These are phyloP conservation scores for Volvox africanus DNA, from an alignment of 139 green algal genomes.

Conservation along the genomic window DNA sequence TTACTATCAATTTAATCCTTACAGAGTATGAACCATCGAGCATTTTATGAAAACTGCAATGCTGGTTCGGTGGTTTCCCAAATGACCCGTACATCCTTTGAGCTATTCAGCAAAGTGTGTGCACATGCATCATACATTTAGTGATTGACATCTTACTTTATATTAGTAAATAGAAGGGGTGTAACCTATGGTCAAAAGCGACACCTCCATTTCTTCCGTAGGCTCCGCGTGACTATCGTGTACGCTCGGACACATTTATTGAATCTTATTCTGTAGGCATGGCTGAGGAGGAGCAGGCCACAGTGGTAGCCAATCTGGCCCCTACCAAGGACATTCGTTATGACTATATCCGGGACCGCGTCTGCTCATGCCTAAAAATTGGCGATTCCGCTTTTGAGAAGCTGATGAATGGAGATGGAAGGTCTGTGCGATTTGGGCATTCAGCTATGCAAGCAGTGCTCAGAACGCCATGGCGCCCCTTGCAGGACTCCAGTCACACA, in stretches of 20 bases:
- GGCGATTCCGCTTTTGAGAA: conserved; percentile 72
- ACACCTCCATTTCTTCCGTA: neutral
- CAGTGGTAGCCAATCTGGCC: neutral
- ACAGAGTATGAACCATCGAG: no score
- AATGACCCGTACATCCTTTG: neutral
- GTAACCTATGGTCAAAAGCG: neutral
- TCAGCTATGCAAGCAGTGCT: neutral
- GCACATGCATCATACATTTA: no score
- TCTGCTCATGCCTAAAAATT: conserved; percentile 78
- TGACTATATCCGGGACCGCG: conserved; percentile 72
- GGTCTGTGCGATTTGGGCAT: conserved; percentile 45
- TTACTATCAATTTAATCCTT: no score
- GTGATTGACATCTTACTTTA: neutral
- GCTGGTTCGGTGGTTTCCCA: no score
- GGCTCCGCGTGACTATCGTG: neutral
- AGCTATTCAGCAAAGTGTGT: no score
- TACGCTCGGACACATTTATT: neutral
- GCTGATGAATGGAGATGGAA: conserved; percentile 70
- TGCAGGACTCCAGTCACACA: conserved; percentile 64
- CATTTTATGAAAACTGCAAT: no score
- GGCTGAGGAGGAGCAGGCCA: conserved; percentile 29
- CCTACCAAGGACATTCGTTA: conserved; percentile 55
- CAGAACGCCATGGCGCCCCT: neutral
- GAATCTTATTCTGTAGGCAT: neutral
- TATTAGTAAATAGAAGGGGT: neutral